A percentile compares a stretch with the other conserved stretches of the same genome.
phyloP scores from a whole-genome alignment of 2,329 filamentous ascomycete genomes.

The Allantophomopsis cytisporea region DNA sequence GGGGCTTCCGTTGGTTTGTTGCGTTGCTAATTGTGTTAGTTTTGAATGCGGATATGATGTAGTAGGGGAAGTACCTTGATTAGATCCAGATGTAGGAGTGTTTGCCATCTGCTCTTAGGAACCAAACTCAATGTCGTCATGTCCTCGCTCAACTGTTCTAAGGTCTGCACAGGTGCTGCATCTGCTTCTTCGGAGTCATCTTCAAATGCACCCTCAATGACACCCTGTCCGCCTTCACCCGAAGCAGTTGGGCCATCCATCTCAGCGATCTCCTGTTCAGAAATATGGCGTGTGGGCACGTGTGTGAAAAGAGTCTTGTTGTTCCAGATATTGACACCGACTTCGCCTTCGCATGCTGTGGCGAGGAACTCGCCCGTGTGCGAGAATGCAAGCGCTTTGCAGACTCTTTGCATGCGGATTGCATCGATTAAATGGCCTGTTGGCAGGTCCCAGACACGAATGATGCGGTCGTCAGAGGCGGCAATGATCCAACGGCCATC shows the following conservation, averaged over 20 bases:
- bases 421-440: constrained; percentile 93
- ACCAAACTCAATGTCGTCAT: constrained; percentile 84
- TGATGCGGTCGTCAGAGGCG: constrained; percentile 64
- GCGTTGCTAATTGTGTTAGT: constrained; percentile 43
- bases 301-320: constrained; percentile 87
- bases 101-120: constrained; percentile 88
- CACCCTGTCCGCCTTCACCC: constrained; percentile 64
- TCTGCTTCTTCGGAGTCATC: constrained; percentile 36
- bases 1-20: constrained; percentile 91
- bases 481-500: constrained; percentile 92
- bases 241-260: constrained; percentile 62
- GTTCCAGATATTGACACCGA: constrained; percentile 92
- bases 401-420: constrained; percentile 65
- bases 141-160: constrained; percentile 70
- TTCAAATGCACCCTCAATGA: constrained; percentile 66
- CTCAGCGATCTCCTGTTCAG: constrained; percentile 56
- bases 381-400: constrained; percentile 79
- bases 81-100: constrained; percentile 77
- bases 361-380: constrained; percentile 88
- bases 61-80: constrained; percentile 39
- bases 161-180: constrained; percentile 34
- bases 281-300: constrained; percentile 73
- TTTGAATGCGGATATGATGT: constrained; percentile 3
- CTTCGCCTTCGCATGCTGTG: constrained; percentile 65
- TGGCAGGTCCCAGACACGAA: constrained; percentile 89